These are phyloP conservation scores for Trichopus zeylanicus DNA, from an alignment of 116 monocot genomes.

Conservation along the genomic window DNA sequence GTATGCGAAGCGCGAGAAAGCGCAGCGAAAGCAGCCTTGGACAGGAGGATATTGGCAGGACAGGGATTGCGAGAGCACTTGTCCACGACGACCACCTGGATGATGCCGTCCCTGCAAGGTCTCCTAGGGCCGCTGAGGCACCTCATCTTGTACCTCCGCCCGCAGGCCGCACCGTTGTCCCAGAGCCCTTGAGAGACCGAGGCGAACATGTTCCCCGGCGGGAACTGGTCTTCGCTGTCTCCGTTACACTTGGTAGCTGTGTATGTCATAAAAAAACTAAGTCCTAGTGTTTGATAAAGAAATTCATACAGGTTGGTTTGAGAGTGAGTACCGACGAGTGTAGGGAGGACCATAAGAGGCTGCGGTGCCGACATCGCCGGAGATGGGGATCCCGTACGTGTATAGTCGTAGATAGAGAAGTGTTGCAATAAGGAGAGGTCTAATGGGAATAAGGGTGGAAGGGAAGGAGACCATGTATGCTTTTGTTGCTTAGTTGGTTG, in stretches of 20 bases:
- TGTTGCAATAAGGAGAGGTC: no score
- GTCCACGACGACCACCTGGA: slow-evolving; percentile 7
- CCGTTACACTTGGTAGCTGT: neutral
- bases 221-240: neutral
- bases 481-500: no score
- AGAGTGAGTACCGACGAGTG: neutral
- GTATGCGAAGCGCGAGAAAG: neutral
- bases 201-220: neutral
- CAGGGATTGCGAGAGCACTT: neutral
- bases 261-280: neutral
- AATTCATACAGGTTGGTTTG: neutral
- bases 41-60: neutral
- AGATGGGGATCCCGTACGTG: no score
- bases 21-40: neutral
- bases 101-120: neutral
- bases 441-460: no score
- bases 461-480: no score
- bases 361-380: slow-evolving; percentile 16
- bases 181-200: neutral
- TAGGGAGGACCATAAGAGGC: slow-evolving; percentile 13
- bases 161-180: slow-evolving; percentile 2
- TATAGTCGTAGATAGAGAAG: no score
- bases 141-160: slow-evolving; percentile 1
- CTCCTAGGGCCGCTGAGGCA: slow-evolving; percentile 2
- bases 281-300: neutral